Base-by-base conservation (phyloP, 2,329 filamentous ascomycete species). In the Botryosphaeria dothidea region DNA sequence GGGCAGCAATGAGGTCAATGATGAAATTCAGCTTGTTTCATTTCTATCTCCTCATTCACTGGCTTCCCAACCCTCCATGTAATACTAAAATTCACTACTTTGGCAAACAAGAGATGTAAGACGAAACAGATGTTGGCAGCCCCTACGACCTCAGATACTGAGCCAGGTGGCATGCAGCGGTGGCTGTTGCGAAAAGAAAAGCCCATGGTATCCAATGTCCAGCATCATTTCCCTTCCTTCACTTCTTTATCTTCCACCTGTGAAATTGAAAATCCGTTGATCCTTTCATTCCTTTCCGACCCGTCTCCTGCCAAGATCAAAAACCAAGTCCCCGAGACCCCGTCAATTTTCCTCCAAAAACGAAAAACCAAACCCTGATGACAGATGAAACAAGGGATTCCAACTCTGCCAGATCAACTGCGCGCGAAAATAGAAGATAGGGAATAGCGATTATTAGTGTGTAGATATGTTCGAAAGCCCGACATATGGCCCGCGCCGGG, bases 21-120 rank as follows among this genome's bases (percentile, higher is more conserved):
- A 25, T 56, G 41, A 64, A 64, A 36, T 64, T 58, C 49, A 64
- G 48, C 62, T 58, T 58, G 29, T 58, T 45, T 45, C 62, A 64
- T 45, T 52, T 64, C 52, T 56, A 52, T 57, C 38, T 46, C 46
- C 34, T 29, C 48, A 48, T 48, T 51, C 41, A n/a, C 11, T 17
- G 49, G 19, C 41, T 46, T 46, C 41, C 25, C 41, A 8, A n/a
- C 11, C 34, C 56, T 36, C n/a, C n/a, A 21, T 60, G n/a, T 46
- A 34, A 60, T 60, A 60, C 56, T 60, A 60, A 60, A 60, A 60
- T 29, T 46, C 56, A 48, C 56, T 60, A 60, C 56, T 60, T 25
- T 48, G 56, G 56, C 56, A 34, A 60, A 46, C 27, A 60, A 46
- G 41, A 46, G n/a, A 34, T 60, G 56, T 46, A 46, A 60, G 41